A percentile compares a stretch with the other conserved stretches of the same genome.
These are phyloP conservation scores for Geosmithia flava DNA, from an alignment of 2,329 filamentous ascomycete species.

Conservation along the genomic window DNA sequence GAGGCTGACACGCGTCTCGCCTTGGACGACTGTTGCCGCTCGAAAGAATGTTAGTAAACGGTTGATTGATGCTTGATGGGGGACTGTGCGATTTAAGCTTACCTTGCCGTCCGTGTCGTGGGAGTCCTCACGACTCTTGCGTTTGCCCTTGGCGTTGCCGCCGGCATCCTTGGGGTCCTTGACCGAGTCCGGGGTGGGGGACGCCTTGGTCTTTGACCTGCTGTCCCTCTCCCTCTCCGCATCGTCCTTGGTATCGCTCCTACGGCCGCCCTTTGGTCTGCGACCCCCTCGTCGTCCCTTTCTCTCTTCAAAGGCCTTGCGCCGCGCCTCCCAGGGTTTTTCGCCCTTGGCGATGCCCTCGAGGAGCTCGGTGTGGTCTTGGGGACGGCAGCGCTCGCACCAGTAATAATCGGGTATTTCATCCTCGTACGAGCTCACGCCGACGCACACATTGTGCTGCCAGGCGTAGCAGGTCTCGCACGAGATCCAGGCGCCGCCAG, in stretches of 20 bases:
- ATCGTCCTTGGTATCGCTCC: conserved; percentile 55
- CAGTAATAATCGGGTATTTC: conserved; percentile 77
- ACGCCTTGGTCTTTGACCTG: conserved; percentile 6
- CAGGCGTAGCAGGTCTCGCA: conserved; percentile 88
- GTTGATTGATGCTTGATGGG: background rate
- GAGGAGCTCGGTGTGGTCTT: conserved; percentile 71
- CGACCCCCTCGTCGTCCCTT: conserved; percentile 20
- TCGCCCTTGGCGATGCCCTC: conserved; percentile 69
- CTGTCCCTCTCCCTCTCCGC: conserved; percentile 25
- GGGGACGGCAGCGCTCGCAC: conserved; percentile 80
- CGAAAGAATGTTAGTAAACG: background rate
- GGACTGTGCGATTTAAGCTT: background rate
- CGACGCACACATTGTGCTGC: conserved; percentile 97
- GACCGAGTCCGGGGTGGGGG: conserved; percentile 23
- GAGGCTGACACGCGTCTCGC: conserved; percentile 43
- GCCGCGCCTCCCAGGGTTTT: conserved; percentile 68
- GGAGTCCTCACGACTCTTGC: conserved; percentile 45
- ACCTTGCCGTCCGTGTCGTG: conserved; percentile 36
- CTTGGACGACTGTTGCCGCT: conserved; percentile 21
- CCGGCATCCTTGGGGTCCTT: conserved; percentile 34
- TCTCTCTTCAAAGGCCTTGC: conserved; percentile 45
- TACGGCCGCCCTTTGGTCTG: conserved; percentile 44
- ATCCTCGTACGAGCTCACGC: conserved; percentile 65
- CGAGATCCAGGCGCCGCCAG: conserved; percentile 85
- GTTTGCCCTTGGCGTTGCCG: conserved; percentile 31